phyloP scores from a whole-genome alignment of 139 green algal genomes.

The Chlorella sp. region DNA sequence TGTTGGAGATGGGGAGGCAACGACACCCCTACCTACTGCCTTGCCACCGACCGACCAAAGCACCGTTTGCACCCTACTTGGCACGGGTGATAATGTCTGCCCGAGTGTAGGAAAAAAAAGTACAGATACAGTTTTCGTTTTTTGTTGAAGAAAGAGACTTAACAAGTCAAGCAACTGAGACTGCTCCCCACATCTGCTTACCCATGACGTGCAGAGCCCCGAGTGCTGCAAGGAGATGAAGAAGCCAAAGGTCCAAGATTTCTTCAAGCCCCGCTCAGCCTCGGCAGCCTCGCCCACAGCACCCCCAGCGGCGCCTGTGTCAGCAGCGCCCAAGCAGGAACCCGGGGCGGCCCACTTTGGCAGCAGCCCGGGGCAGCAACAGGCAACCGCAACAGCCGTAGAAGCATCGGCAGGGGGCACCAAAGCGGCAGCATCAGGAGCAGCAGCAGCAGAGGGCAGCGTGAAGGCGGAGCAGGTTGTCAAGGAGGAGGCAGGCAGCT shows the following conservation, averaged over 20 bases:
- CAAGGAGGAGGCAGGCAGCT: neutral
- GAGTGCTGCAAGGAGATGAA: conserved; percentile 67
- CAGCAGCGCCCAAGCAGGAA: neutral
- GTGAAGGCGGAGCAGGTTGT: neutral
- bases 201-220: conserved; percentile 43
- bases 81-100: too few relatives aligned
- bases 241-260: conserved; percentile 31
- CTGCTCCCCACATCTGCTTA: neutral
- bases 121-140: too few relatives aligned
- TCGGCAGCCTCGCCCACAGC: neutral
- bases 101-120: too few relatives aligned
- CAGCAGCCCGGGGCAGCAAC: neutral
- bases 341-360: neutral
- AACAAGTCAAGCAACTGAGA: too few relatives aligned
- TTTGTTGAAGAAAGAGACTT: too few relatives aligned
- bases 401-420: neutral
- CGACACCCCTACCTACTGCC: too few relatives aligned
- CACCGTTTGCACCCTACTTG: too few relatives aligned
- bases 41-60: too few relatives aligned
- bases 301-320: neutral
- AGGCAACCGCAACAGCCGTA: neutral
- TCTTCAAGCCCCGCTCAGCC: conserved; percentile 12
- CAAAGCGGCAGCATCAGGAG: neutral
- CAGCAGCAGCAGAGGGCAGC: too few relatives aligned
- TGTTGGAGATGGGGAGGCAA: too few relatives aligned